Evolutionary conservation across 2,329 filamentous ascomycete genomes (phyloP).

Genomic region (Aureobasidium lini): DNA sequence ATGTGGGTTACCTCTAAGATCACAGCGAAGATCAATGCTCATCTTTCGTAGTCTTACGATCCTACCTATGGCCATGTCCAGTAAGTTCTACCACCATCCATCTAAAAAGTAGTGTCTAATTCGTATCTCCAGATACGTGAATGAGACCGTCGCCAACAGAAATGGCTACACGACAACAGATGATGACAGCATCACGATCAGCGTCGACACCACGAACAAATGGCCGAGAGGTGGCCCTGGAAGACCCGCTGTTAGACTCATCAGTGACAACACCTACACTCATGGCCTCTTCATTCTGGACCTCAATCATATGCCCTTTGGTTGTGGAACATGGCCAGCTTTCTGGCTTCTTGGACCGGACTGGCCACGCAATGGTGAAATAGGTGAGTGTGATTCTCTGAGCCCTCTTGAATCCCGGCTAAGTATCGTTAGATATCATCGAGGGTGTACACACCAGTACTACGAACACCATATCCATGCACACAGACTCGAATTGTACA

Average conservation of each 20-base stretch:
- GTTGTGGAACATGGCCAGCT: conserved; percentile 35
- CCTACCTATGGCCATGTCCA: conserved; percentile 29
- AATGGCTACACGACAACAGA: conserved; percentile 25
- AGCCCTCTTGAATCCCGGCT: background rate
- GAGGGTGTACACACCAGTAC: conserved; percentile 27
- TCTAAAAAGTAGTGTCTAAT: background rate
- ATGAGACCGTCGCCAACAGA: conserved; percentile 27
- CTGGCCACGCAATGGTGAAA: conserved; percentile 29
- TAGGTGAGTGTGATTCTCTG: conserved; percentile 18
- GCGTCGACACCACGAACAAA: conserved; percentile 32
- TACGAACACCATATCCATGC: conserved; percentile 25
- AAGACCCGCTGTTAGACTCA: conserved; percentile 28
- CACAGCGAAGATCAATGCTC: background rate
- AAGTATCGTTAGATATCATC: conserved; percentile 26
- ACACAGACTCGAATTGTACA: conserved; percentile 25
- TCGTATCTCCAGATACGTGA: conserved; percentile 29
- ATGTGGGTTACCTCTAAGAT: conserved; percentile 29
- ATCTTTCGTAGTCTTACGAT: conserved; percentile 19
- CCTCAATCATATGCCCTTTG: conserved; percentile 30
- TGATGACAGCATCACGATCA: conserved; percentile 23
- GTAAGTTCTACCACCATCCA: background rate
- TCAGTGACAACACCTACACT: conserved; percentile 31
- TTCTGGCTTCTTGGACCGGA: conserved; percentile 43
- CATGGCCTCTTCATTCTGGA: conserved; percentile 34
- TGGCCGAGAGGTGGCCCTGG: conserved; percentile 33